phyloP scores from a whole-genome alignment of 2,329 filamentous ascomycete genomes.

The Colletotrichum eleusines region DNA sequence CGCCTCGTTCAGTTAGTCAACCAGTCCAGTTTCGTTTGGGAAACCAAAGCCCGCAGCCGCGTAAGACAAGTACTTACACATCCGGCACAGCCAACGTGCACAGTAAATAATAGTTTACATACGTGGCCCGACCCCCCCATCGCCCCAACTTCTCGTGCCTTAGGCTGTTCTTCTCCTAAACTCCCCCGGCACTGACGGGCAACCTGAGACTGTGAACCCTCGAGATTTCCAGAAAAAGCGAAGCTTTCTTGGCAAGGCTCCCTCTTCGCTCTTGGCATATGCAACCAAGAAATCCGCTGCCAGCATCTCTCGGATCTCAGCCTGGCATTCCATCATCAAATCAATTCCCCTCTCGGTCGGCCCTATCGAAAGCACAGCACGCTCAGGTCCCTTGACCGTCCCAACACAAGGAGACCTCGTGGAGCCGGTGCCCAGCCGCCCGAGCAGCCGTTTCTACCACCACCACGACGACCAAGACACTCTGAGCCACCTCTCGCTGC shows the following conservation, averaged over 20 bases:
- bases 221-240: conserved; percentile 42
- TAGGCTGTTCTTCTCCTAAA: conserved; percentile 31
- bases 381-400: conserved; percentile 35
- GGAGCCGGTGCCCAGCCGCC: conserved; percentile 36
- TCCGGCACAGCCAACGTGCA: conserved; percentile 7
- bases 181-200: conserved; percentile 39
- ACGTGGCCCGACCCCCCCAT: conserved; percentile 20
- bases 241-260: conserved; percentile 45
- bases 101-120: conserved; percentile 6
- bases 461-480: conserved; percentile 18
- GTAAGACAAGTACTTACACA: conserved; percentile 2
- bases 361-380: conserved; percentile 23
- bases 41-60: conserved; percentile 20
- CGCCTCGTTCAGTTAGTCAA: not conserved
- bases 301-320: conserved; percentile 43
- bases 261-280: conserved; percentile 44
- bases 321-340: conserved; percentile 41
- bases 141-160: conserved; percentile 26
- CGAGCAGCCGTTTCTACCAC: conserved; percentile 8
- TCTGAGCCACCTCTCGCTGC: not conserved
- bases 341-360: conserved; percentile 35
- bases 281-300: conserved; percentile 42
- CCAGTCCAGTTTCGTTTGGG: conserved; percentile 13
- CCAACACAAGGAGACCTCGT: conserved; percentile 39
- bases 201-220: conserved; percentile 43